Evolutionary conservation across 208 protist genomes (phyloP), one percentile per base, ranked within the genome.

Genomic region (Leptomonas pyrrhocoris): DNA sequence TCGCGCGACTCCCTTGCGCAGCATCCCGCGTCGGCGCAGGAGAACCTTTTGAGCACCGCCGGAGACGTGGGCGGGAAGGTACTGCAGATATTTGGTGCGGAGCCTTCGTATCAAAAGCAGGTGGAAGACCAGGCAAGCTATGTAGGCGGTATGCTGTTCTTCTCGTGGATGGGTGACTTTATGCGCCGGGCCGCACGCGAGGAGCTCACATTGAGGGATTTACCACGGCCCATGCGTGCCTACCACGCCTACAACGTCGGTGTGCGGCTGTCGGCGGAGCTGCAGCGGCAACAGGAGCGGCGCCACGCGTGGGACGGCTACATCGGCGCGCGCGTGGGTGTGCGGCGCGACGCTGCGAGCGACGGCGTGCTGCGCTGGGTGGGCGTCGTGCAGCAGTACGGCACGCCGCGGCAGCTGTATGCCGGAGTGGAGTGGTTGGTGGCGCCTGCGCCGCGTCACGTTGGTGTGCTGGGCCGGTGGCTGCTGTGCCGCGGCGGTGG

Each of bases 341-440:
- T 74, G 64, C 40, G 31, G 45, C 40, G 59, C 25, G 80, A 78
- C 57, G 40, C 53, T 8, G 69, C 58, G 46, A 68, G 51, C 66
- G 54, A 59, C 49, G 60, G 80, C 42, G 71, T 74, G 61, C 77
- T 91, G 66, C 76, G 77, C 25, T 91, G 79, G 77, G 70, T 91
- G 18, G 85, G 85, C 9, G 46, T 59, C n/a, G 72, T 71, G 55
- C 82, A 85, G 75, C 73, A 83, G 69, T 73, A 73, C 62, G 71
- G 71, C 27, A 68, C 50, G 16, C 71, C 64, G 19, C 28, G 59
- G 34, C 58, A 79, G 66, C 68, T 85, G 49, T 86, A 75, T 66
- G 85, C 83, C 5, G 85, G 83, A 15, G 74, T 91, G 42, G 81
- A 85, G 73, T 91, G 85, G 85, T 43, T 49, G 28, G 43, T 69